A percentile compares a stretch with the other conserved stretches of the same genome.
Evolutionary conservation across 1,284 basidiomycete species (phyloP).

Genomic region (Trichosporon faecale): DNA sequence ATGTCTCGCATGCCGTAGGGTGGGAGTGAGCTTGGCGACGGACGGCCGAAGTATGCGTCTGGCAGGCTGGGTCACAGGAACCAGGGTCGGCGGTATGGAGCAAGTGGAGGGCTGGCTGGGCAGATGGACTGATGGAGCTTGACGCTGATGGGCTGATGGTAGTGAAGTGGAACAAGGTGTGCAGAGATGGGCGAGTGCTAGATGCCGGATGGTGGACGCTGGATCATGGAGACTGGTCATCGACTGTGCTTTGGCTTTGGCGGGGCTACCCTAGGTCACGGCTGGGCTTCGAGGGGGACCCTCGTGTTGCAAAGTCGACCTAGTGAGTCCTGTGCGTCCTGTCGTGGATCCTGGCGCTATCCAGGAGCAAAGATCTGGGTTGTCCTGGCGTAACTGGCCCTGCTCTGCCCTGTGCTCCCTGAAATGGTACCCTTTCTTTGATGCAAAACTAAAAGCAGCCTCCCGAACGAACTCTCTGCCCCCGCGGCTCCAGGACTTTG

Average conservation of each 20-base stretch:
- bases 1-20: too few species aligned
- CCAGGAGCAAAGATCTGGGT: background rate
- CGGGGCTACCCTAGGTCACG: background rate
- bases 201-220: background rate
- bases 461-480: slow-evolving; percentile 8
- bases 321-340: background rate
- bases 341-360: background rate
- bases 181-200: background rate
- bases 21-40: background rate
- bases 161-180: background rate
- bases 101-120: background rate
- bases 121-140: background rate
- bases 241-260: background rate
- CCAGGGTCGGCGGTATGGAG: background rate
- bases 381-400: slow-evolving; percentile 1
- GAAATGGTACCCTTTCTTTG: background rate
- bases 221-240: too few species aligned
- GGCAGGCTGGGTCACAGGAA: background rate
- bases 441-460: slow-evolving; percentile 3
- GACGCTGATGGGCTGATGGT: background rate
- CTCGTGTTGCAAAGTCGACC: background rate
- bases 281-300: background rate
- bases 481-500: slow-evolving; percentile 11
- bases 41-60: background rate
- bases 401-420: background rate